phyloP scores from a whole-genome alignment of 495 filamentous ascomycete species.

The Tetracladium marchalianum region DNA sequence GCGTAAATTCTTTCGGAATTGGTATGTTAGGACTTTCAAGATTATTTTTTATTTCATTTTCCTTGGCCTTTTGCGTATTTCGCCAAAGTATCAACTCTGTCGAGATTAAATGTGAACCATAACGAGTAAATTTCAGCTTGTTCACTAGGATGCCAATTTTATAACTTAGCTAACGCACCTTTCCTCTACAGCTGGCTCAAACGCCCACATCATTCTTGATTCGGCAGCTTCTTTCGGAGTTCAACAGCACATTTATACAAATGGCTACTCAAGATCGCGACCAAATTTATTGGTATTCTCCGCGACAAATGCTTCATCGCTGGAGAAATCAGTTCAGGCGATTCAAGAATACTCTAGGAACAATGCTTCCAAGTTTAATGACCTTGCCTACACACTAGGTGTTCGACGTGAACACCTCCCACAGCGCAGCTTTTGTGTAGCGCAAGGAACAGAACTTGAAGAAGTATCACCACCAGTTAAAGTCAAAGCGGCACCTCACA shows the following conservation, averaged over 20 bases:
- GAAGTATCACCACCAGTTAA: conserved; percentile 7
- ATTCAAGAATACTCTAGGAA: too few species aligned
- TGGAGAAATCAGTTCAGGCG: neutral
- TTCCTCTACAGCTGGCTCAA: neutral
- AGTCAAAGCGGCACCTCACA: neutral
- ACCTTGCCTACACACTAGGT: conserved; percentile 27
- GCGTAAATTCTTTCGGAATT: conserved; percentile 23
- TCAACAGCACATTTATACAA: neutral
- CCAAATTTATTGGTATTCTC: conserved; percentile 28
- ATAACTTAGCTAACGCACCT: too few species aligned
- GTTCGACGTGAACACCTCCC: conserved; percentile 16
- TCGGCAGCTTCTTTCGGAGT: conserved; percentile 19
- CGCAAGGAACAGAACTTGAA: too few species aligned
- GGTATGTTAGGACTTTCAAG: conserved; percentile 20
- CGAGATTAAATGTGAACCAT: too few species aligned
- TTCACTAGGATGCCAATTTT: too few species aligned
- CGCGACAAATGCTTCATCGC: conserved; percentile 6
- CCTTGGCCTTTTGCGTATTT: too few species aligned
- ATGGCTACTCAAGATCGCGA: conserved; percentile 20
- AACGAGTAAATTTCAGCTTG: too few species aligned
- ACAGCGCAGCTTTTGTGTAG: conserved; percentile 18
- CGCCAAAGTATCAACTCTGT: too few species aligned
- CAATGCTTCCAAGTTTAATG: conserved; percentile 21
- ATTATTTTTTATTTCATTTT: too few species aligned
- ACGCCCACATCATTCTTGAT: neutral